Conservation (phyloP, 495 filamentous ascomycete genomes). For the Elasticomyces elasticus region DNA sequence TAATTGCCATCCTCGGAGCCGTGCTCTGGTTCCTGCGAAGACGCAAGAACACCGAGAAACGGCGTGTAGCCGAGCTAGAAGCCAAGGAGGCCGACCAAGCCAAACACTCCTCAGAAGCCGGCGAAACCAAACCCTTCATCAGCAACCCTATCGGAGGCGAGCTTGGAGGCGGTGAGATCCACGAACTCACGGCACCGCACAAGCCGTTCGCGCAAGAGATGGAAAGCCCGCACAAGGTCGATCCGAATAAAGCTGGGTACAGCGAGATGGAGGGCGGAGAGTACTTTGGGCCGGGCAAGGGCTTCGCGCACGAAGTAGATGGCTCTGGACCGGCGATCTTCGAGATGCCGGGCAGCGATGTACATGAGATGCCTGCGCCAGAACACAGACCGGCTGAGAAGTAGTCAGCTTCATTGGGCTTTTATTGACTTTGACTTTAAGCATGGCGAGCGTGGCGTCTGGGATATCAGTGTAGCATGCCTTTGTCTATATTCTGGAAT, state of each 20-base stretch:
- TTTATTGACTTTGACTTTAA: not conserved
- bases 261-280: slow-evolving; percentile 18
- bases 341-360: slow-evolving; percentile 21
- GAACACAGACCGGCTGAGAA: not conserved
- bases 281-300: slow-evolving; percentile 14
- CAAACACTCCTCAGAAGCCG: not conserved
- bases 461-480: no score
- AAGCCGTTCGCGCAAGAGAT: slow-evolving; percentile 19
- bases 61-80: slow-evolving; percentile 15
- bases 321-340: slow-evolving; percentile 10
- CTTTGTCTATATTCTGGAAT: no score
- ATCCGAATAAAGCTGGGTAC: slow-evolving; percentile 17
- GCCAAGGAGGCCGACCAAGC: slow-evolving; percentile 13
- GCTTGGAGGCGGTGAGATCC: slow-evolving; percentile 7
- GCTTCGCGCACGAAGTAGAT: slow-evolving; percentile 13
- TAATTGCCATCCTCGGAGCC: slow-evolving; percentile 22
- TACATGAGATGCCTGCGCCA: slow-evolving; percentile 13
- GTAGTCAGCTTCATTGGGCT: not conserved
- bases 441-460: not conserved
- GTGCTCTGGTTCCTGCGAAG: slow-evolving; percentile 16
- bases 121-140: slow-evolving; percentile 10
- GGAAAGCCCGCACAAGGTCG: slow-evolving; percentile 17
- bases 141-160: slow-evolving; percentile 14
- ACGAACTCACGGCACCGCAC: slow-evolving; percentile 14
- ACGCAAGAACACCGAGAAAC: slow-evolving; percentile 5